Percentiles rank a stretch among this genome's conserved stretches.
Conservation (phyloP, 345 rosid species). For the Acer yangbiense region DNA sequence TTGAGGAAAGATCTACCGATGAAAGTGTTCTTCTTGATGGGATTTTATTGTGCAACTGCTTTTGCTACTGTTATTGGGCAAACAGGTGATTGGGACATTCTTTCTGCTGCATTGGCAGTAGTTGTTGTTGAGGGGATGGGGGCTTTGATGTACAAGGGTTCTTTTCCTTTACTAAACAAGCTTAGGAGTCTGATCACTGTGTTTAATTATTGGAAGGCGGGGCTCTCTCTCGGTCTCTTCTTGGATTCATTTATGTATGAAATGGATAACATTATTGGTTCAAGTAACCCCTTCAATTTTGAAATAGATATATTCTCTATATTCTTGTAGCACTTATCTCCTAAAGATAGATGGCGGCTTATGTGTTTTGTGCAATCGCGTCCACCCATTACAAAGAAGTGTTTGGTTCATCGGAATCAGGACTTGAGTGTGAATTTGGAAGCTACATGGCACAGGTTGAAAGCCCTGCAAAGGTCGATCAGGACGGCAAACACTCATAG, state of each 20-base stretch:
- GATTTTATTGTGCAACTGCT: slow-evolving; percentile 89
- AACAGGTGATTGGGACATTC: slow-evolving; percentile 97
- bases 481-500: too few relatives aligned
- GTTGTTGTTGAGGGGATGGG: slow-evolving; percentile 80
- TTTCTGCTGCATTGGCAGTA: slow-evolving; percentile 85
- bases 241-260: slow-evolving; percentile 90
- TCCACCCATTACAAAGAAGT: too few relatives aligned
- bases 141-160: slow-evolving; percentile 76
- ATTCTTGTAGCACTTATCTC: too few relatives aligned
- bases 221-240: slow-evolving; percentile 88
- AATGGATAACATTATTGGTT: slow-evolving; percentile 30
- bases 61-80: slow-evolving; percentile 85
- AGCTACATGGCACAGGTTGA: too few relatives aligned
- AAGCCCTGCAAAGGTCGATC: too few relatives aligned
- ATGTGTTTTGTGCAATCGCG: too few relatives aligned
- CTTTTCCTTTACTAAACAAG: slow-evolving; percentile 50
- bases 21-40: slow-evolving; percentile 80
- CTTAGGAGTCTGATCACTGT: slow-evolving; percentile 27
- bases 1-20: slow-evolving; percentile 61
- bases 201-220: slow-evolving; percentile 76
- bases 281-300: slow-evolving; percentile 26
- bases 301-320: slow-evolving; percentile 25
- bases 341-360: too few relatives aligned
- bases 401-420: too few relatives aligned
- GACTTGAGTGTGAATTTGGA: too few relatives aligned